phyloP scores from a whole-genome alignment of 164 flowering plant species.

The Piper betle region DNA sequence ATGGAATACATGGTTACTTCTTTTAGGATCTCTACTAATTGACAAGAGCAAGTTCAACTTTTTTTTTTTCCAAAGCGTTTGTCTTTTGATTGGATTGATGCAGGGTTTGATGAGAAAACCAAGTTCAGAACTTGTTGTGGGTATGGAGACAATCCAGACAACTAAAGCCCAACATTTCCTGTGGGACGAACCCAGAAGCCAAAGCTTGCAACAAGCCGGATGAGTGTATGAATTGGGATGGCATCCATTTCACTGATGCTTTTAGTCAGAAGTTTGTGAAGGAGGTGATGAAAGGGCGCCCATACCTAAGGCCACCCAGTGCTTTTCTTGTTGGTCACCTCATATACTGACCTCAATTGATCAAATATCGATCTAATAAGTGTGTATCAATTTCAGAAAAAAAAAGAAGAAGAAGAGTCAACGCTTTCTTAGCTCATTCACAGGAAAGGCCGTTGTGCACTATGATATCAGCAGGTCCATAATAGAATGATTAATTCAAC shows the following conservation, averaged over 20 bases:
- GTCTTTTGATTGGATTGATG: not conserved
- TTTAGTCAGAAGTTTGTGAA: conserved; percentile 11
- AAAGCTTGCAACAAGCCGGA: conserved; percentile 15
- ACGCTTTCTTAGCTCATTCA: too few species aligned
- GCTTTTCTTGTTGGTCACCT: not conserved
- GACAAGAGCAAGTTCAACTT: not conserved
- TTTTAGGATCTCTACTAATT: not conserved
- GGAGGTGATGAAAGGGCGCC: conserved; percentile 10
- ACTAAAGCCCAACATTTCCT: conserved; percentile 7
- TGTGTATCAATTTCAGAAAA: too few species aligned
- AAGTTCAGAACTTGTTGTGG: conserved; percentile 16
- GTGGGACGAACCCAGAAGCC: conserved; percentile 12
- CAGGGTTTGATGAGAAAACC: conserved; percentile 14
- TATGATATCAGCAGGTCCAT: too few species aligned
- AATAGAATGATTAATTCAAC: too few species aligned
- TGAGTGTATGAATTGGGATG: conserved; percentile 16
- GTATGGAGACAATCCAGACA: conserved; percentile 13
- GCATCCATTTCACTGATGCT: conserved; percentile 14
- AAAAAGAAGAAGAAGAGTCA: too few species aligned
- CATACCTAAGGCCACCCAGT: conserved; percentile 2
- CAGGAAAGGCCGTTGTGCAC: too few species aligned
- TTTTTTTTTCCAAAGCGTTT: not conserved
- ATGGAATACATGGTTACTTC: conserved; percentile 4
- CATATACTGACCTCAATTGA: not conserved
- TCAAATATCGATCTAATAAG: not conserved